phyloP scores from a whole-genome alignment of 495 filamentous ascomycete species.

The Penicillium cataractarum region DNA sequence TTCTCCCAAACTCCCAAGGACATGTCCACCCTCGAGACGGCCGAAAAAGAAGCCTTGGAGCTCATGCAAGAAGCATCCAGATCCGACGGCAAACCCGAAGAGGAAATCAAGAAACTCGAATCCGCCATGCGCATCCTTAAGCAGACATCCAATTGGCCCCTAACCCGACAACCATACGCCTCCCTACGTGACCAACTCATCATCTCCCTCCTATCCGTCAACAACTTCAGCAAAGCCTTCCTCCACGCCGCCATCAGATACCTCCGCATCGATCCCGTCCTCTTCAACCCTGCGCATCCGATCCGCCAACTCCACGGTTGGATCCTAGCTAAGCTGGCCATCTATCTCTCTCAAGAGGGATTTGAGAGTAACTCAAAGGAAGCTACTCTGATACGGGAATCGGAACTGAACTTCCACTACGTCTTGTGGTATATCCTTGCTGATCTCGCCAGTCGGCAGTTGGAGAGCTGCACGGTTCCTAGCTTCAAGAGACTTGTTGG shows the following conservation, averaged over 20 bases:
- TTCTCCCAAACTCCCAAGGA: constrained; percentile 16
- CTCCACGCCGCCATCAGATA: constrained; percentile 44
- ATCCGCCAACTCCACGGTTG: constrained; percentile 49
- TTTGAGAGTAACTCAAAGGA: constrained; percentile 24
- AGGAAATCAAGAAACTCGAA: constrained; percentile 27
- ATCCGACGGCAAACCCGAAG: constrained; percentile 16
- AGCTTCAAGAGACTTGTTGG: constrained; percentile 39
- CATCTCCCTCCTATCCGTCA: constrained; percentile 32
- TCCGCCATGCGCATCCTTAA: constrained; percentile 31
- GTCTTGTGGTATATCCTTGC: constrained; percentile 42
- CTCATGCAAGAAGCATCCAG: constrained; percentile 29
- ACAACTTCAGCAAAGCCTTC: constrained; percentile 39
- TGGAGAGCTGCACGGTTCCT: constrained; percentile 40
- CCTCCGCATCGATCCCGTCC: constrained; percentile 39
- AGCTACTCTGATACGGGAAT: constrained; percentile 22
- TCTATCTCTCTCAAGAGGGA: constrained; percentile 39
- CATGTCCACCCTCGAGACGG: constrained; percentile 19
- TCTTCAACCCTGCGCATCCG: constrained; percentile 44
- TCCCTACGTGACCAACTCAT: constrained; percentile 46
- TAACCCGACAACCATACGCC: constrained; percentile 46
- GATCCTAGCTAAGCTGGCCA: constrained; percentile 42
- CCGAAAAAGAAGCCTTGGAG: constrained; percentile 31
- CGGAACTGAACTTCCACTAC: constrained; percentile 37
- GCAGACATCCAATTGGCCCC: constrained; percentile 28
- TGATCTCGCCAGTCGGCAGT: constrained; percentile 46